These are phyloP conservation scores for Phytomonas francai DNA, from an alignment of 208 protist species.

Conservation along the genomic window DNA sequence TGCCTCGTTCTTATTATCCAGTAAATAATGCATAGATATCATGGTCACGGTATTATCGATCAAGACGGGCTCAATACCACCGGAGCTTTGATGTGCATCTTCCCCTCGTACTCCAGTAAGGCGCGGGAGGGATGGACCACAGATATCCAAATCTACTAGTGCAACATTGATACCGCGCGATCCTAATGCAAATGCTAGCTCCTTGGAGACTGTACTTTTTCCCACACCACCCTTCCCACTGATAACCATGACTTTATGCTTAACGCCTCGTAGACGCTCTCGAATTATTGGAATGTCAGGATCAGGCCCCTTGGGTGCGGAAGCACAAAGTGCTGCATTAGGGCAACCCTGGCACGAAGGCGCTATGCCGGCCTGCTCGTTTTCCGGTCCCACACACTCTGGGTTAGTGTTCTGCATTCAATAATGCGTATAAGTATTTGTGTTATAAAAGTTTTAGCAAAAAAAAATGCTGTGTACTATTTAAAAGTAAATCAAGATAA, in stretches of 20 bases:
- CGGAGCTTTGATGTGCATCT: conserved; percentile 85
- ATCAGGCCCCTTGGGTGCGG: conserved; percentile 88
- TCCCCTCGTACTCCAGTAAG: conserved; percentile 83
- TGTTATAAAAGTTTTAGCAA: background rate
- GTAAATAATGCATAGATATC: conserved; percentile 98
- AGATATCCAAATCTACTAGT: conserved; percentile 99
- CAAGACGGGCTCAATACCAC: conserved; percentile 94
- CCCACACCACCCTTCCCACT: conserved; percentile 93
- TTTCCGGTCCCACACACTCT: conserved; percentile 94
- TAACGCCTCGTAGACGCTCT: conserved; percentile 63
- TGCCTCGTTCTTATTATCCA: conserved; percentile 94
- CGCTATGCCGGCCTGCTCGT: conserved; percentile 91
- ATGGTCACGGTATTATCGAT: conserved; percentile 88
- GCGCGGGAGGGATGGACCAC: conserved; percentile 94
- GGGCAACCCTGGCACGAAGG: conserved; percentile 96
- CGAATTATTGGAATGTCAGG: conserved; percentile 85
- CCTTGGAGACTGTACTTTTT: conserved; percentile 91
- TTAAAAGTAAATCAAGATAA: background rate
- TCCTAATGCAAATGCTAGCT: conserved; percentile 82
- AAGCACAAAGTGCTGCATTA: conserved; percentile 95
- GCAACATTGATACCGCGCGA: conserved; percentile 88
- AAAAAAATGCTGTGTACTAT: background rate
- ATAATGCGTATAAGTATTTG: background rate
- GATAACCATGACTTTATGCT: conserved; percentile 86
- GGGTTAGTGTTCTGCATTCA: conserved; percentile 24